Percentiles rank a stretch among this genome's conserved stretches.
Evolutionary conservation across 2,329 filamentous ascomycete species (phyloP).

Genomic region (Ascochyta fabae): DNA sequence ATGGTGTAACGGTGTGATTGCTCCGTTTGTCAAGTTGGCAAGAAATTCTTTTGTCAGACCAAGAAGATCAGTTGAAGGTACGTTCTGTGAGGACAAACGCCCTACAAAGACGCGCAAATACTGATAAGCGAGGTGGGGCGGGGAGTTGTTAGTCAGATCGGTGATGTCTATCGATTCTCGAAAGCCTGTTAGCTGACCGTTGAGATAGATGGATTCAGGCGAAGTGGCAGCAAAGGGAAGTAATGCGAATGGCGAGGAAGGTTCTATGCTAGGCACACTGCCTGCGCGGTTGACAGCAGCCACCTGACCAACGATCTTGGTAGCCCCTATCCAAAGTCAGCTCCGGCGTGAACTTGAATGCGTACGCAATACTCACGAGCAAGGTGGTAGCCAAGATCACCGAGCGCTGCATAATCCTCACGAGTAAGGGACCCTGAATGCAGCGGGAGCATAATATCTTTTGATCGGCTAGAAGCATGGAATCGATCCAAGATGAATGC

Average conservation of each 20-base stretch:
- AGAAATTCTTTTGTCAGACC: constrained; percentile 40
- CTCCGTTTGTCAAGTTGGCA: constrained; percentile 30
- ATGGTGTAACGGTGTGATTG: constrained; percentile 45
- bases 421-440: constrained; percentile 40
- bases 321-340: constrained; percentile 33
- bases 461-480: constrained; percentile 43
- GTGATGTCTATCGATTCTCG: constrained; percentile 43
- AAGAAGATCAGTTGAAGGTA: constrained; percentile 35
- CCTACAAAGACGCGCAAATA: constrained; percentile 45
- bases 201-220: constrained; percentile 37
- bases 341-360: neutral
- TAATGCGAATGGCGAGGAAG: constrained; percentile 38
- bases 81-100: constrained; percentile 32
- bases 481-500: constrained; percentile 48
- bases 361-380: constrained; percentile 37
- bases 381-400: constrained; percentile 45
- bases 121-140: constrained; percentile 45
- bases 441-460: constrained; percentile 41
- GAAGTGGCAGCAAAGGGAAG: constrained; percentile 32
- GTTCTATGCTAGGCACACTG: constrained; percentile 40
- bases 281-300: constrained; percentile 37
- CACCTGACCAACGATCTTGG: constrained; percentile 42
- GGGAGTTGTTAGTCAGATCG: constrained; percentile 35
- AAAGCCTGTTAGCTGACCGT: constrained; percentile 39
- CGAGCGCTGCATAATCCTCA: constrained; percentile 40